Base-by-base conservation (phyloP, 2,329 filamentous ascomycete species). In the Zopfia rhizophila region DNA sequence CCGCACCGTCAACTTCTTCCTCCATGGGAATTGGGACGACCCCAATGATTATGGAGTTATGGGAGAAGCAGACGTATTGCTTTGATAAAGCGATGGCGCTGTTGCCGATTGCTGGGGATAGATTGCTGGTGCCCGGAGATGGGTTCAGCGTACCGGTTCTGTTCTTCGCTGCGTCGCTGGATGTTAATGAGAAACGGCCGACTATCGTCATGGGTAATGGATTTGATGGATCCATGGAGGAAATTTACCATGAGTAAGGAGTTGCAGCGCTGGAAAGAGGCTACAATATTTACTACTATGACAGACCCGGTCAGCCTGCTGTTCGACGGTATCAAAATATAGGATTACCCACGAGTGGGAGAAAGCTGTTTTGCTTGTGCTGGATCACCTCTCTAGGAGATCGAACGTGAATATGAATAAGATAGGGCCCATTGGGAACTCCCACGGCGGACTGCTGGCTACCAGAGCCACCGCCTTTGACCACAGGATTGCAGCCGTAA, bases 331-430 rank as follows among this genome's bases (percentile, higher is more conserved):
- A 55, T 14, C 57, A 66, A 29, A 43, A 54, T 22, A 38, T 65
- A 12, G 56, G 51, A 17, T 70, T 70, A 56, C 62, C 8, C 52
- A 38, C 7, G 65, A 70, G 17, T 71, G 66, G 65, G 65, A 69
- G 50, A 48, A 48, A 10, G 62, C 61, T 0, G 51, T 72, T 1
- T 58, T 42, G 1, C 66, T 65, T 2, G 58, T 70, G 3, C 45
- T 70, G 2, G 65, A 70, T 51, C 69, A 62, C 43, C 46, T 65
- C 13, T 7, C 22, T 6, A 35, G 56, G 12, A 46, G 52, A 7
- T 36, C 43, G 5, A 28, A 39, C 3, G 52, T 56, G 18, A 65
- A 70, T 35, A 39, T 49, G 8, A 45, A 58, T 25, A 45, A 51
- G 7, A 47, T 70, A 7, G 65, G 45, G 0, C 37, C 69, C 16